These are phyloP conservation scores for Henckelia pumila DNA, from an alignment of 257 asterid genomes.

Conservation along the genomic window DNA sequence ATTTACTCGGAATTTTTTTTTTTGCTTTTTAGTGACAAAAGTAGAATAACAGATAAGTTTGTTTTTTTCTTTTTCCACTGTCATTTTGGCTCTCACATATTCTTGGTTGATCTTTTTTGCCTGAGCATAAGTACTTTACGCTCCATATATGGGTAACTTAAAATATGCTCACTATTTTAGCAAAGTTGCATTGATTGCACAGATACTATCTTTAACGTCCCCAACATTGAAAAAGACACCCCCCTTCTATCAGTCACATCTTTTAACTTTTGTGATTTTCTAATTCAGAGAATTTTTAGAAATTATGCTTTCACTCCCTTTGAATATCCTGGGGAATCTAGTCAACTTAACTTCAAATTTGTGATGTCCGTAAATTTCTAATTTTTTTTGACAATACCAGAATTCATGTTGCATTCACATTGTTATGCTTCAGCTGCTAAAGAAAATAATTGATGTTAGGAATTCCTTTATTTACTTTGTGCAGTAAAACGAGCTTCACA, in stretches of 20 bases:
- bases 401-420: background rate
- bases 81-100: no score
- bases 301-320: background rate
- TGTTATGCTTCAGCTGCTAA: no score
- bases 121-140: background rate
- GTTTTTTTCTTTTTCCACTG: no score
- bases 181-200: background rate
- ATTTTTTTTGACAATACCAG: background rate
- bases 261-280: no score
- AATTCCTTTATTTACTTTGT: no score
- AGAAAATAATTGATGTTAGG: no score
- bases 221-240: background rate
- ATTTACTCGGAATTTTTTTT: background rate
- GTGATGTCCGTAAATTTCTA: no score
- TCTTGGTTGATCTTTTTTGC: background rate
- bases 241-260: no score
- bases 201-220: background rate
- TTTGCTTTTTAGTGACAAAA: background rate
- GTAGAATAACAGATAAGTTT: no score
- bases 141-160: no score
- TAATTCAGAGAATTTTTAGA: no score
- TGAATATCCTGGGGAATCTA: background rate
- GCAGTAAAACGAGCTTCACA: no score
- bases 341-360: background rate
- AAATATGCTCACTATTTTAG: background rate